Evolutionary conservation across 1,284 basidiomycete genomes (phyloP).

Genomic region (Rhizoctonia solani): DNA sequence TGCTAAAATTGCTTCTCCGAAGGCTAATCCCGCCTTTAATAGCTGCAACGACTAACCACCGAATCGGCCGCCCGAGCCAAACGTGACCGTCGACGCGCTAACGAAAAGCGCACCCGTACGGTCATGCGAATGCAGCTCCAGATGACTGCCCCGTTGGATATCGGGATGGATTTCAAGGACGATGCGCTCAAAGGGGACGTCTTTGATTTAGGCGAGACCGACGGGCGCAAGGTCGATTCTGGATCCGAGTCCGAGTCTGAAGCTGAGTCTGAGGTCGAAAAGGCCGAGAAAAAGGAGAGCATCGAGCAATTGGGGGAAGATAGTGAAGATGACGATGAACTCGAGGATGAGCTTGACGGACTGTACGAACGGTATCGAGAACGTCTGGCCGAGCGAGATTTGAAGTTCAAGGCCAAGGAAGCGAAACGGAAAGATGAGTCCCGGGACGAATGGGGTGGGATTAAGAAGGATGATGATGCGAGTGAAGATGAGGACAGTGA

Average conservation of each 20-base stretch:
- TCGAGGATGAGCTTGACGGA: constrained; percentile 87
- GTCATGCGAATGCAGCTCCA: constrained; percentile 95
- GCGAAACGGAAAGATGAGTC: constrained; percentile 75
- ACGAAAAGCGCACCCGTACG: constrained; percentile 86
- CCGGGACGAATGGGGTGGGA: constrained; percentile 76
- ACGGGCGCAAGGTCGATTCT: constrained; percentile 57
- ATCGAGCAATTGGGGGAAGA: constrained; percentile 82
- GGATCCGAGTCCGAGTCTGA: constrained; percentile 51
- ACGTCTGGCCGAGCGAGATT: constrained; percentile 80
- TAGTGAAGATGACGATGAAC: constrained; percentile 61
- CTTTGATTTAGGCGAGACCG: constrained; percentile 77
- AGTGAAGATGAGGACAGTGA: constrained; percentile 57
- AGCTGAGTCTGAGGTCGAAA: constrained; percentile 47
- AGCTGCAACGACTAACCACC: constrained; percentile 85
- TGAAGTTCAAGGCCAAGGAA: constrained; percentile 89
- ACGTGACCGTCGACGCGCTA: constrained; percentile 83
- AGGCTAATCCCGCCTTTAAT: constrained; percentile 10
- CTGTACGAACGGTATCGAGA: constrained; percentile 89
- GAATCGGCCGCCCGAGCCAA: constrained; percentile 76
- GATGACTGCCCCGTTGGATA: constrained; percentile 96
- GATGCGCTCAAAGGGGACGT: constrained; percentile 72
- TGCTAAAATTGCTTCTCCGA: neutral
- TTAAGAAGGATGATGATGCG: constrained; percentile 49
- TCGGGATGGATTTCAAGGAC: constrained; percentile 88
- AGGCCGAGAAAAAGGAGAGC: constrained; percentile 42